A percentile compares a stretch with the other conserved stretches of the same genome.
Evolutionary conservation across 129 eudicot genomes (phyloP).

Genomic region (Flaveria trinervia): DNA sequence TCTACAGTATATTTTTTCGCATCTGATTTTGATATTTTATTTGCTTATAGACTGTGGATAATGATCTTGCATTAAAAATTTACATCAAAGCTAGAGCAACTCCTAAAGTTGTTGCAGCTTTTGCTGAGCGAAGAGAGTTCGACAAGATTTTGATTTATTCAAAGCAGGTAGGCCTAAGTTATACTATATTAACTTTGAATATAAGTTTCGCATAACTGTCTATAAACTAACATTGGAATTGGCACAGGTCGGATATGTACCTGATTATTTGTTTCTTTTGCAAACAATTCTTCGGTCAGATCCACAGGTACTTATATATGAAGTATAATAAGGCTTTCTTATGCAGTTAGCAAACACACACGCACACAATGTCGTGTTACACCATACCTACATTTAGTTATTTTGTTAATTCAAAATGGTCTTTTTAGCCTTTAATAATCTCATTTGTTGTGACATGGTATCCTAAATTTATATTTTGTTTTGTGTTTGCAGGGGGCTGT

Average conservation of each 20-base stretch:
- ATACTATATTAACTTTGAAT: background rate
- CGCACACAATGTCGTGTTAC: background rate
- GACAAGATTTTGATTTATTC: conserved; percentile 93
- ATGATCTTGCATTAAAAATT: conserved; percentile 82
- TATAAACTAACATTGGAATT: conserved; percentile 2
- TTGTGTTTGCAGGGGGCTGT: conserved; percentile 15
- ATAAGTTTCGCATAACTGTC: background rate
- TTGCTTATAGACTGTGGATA: conserved; percentile 72
- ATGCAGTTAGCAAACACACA: background rate
- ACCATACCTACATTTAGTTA: background rate
- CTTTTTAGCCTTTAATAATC: background rate
- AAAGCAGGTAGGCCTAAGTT: conserved; percentile 58
- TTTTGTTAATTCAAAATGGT: background rate
- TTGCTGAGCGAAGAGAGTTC: conserved; percentile 96
- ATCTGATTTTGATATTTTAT: background rate
- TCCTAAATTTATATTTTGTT: background rate
- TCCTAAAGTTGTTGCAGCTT: conserved; percentile 99
- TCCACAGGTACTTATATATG: conserved; percentile 67
- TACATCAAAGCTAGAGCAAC: conserved; percentile 94
- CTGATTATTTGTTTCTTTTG: conserved; percentile 91
- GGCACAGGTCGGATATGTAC: conserved; percentile 86
- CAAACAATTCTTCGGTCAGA: conserved; percentile 94
- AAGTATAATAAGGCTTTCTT: background rate
- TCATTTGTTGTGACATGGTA: background rate
- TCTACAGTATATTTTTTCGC: background rate